Conservation (phyloP, 1,284 basidiomycete genomes). For the Trametes sp. region DNA sequence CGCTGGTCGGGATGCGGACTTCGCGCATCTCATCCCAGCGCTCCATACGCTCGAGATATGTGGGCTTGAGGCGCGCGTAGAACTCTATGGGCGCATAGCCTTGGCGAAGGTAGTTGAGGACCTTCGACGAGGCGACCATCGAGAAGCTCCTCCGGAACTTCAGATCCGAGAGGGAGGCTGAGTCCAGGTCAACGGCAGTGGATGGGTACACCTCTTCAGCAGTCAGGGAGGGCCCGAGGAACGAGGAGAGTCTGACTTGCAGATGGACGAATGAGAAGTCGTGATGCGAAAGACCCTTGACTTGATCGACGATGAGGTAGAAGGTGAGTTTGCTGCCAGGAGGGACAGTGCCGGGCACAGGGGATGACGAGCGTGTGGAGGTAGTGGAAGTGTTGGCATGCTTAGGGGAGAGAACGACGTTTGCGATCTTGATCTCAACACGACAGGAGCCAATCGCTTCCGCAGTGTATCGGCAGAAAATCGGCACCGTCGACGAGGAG, state of each 20-base stretch:
- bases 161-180: conserved; percentile 76
- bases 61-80: conserved; percentile 81
- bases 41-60: conserved; percentile 88
- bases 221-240: conserved; percentile 72
- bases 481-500: conserved; percentile 78
- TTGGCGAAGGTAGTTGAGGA: conserved; percentile 73
- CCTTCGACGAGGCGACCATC: conserved; percentile 77
- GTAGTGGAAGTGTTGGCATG: conserved; percentile 66
- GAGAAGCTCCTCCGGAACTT: conserved; percentile 85
- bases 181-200: conserved; percentile 74
- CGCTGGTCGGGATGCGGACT: conserved; percentile 50
- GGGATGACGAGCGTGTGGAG: conserved; percentile 75
- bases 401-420: conserved; percentile 67
- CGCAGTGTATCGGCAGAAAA: conserved; percentile 91
- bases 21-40: conserved; percentile 92
- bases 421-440: conserved; percentile 82
- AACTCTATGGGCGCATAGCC: conserved; percentile 89
- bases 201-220: conserved; percentile 89
- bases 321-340: conserved; percentile 84
- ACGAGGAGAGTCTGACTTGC: conserved; percentile 84
- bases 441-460: conserved; percentile 94
- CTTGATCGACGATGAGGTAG: conserved; percentile 82
- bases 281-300: conserved; percentile 87
- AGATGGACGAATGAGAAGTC: conserved; percentile 87
- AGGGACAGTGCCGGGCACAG: conserved; percentile 66